Conservation (phyloP, 1,139 yeast genomes). For the Yamadazyma siamensis region DNA sequence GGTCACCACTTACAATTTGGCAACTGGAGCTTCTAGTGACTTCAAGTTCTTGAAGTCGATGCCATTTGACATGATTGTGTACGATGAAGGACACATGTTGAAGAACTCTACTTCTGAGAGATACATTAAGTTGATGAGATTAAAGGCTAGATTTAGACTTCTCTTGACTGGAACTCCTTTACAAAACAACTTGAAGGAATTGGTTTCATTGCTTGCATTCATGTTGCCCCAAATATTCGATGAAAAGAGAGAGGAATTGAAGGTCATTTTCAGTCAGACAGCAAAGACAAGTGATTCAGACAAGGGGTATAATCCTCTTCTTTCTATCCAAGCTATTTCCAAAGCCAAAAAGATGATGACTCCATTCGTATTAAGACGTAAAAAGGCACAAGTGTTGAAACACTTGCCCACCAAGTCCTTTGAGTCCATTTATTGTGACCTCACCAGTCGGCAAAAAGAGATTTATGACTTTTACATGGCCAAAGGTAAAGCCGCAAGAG, state of each 20-base stretch:
- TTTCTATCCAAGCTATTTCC: constrained; percentile 86
- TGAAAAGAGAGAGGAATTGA: constrained; percentile 78
- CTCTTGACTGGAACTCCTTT: constrained; percentile 94
- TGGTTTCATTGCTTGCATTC: constrained; percentile 85
- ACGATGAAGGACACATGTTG: constrained; percentile 96
- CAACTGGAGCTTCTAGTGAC: constrained; percentile 83
- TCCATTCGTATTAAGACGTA: constrained; percentile 90
- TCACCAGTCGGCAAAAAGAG: constrained; percentile 52
- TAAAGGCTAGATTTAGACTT: constrained; percentile 76
- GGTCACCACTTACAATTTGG: constrained; percentile 90
- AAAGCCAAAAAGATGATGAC: constrained; percentile 98
- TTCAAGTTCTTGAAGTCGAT: constrained; percentile 71
- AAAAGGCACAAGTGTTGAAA: constrained; percentile 85
- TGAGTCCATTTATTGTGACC: constrained; percentile 59
- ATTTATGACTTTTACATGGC: constrained; percentile 62
- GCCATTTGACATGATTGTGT: constrained; percentile 82
- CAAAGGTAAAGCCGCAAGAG: constrained; percentile 41
- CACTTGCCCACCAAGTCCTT: constrained; percentile 80
- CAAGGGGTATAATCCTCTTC: constrained; percentile 66
- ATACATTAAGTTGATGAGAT: constrained; percentile 78
- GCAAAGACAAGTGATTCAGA: constrained; percentile 56
- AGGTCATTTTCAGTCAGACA: constrained; percentile 78
- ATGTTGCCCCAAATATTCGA: constrained; percentile 82
- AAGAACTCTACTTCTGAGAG: constrained; percentile 89
- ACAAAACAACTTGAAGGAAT: constrained; percentile 86